Conservation (phyloP, 495 filamentous ascomycete species). For the Tuber borchii region DNA sequence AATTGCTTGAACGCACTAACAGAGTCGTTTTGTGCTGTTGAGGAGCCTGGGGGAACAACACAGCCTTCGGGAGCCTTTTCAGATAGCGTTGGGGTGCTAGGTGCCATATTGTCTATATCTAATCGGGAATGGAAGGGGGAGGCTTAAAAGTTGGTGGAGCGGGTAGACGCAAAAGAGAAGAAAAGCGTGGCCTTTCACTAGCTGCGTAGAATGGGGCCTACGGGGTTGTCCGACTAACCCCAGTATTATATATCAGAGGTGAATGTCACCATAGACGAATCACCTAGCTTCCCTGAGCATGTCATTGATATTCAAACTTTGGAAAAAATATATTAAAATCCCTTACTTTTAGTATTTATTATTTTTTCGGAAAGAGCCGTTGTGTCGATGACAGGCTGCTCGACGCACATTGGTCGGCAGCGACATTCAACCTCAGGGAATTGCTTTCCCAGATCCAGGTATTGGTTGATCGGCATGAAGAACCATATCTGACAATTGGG, state of each 20-base stretch:
- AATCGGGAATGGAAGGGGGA: not conserved
- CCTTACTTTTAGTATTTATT: not conserved
- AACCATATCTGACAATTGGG: not conserved
- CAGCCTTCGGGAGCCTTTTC: not conserved
- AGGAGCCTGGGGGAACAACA: not conserved
- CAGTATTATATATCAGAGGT: not conserved
- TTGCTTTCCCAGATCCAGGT: not conserved
- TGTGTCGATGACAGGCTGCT: not conserved
- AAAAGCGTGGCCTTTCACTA: not conserved
- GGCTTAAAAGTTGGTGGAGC: not conserved
- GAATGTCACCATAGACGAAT: not conserved
- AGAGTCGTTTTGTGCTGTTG: not conserved
- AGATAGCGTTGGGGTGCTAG: not conserved
- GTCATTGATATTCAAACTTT: not conserved
- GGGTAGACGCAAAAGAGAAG: not conserved
- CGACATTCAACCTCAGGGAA: not conserved
- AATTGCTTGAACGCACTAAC: slow-evolving; percentile 51
- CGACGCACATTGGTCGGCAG: not conserved
- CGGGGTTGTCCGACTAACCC: not conserved
- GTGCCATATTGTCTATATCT: not conserved
- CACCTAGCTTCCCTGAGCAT: not conserved
- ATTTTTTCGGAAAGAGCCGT: not conserved
- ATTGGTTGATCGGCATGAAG: not conserved
- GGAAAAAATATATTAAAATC: not conserved
- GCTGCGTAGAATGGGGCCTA: not conserved